Evolutionary conservation across 192 early-diverging fungal genomes (phyloP).

Genomic region (Backusella westeae): DNA sequence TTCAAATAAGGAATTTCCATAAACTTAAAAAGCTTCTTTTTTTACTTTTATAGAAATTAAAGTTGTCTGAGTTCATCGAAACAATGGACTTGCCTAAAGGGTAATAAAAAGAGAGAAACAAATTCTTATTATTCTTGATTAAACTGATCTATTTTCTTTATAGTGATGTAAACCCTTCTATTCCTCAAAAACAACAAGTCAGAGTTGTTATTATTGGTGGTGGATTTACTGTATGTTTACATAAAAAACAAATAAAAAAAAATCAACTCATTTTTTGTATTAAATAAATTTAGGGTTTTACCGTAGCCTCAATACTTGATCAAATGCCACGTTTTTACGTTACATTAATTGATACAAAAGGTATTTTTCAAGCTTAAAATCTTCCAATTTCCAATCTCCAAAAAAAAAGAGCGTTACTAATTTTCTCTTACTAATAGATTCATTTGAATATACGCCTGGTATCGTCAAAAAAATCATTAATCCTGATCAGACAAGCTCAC

Average conservation of each 20-base stretch:
- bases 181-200: constrained; percentile 4
- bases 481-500: constrained; percentile 20
- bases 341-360: constrained; percentile 37
- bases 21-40: neutral
- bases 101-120: neutral
- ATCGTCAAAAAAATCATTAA: constrained; percentile 29
- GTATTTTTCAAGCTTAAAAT: constrained; percentile 14
- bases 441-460: constrained; percentile 41
- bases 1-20: neutral
- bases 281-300: constrained; percentile 31
- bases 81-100: constrained; percentile 9
- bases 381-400: neutral
- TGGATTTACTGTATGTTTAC: constrained; percentile 32
- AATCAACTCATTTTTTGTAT: neutral
- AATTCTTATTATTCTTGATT: neutral
- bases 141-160: neutral
- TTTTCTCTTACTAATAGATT: constrained; percentile 21
- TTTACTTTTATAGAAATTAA: constrained; percentile 11
- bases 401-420: neutral
- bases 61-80: constrained; percentile 10
- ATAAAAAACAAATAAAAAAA: neutral
- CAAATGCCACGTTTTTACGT: constrained; percentile 38
- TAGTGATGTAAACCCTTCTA: constrained; percentile 3
- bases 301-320: constrained; percentile 37
- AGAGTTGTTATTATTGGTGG: constrained; percentile 36